phyloP scores from a whole-genome alignment of 371 early-diverging fungal genomes.

The Funneliformis caledonium region DNA sequence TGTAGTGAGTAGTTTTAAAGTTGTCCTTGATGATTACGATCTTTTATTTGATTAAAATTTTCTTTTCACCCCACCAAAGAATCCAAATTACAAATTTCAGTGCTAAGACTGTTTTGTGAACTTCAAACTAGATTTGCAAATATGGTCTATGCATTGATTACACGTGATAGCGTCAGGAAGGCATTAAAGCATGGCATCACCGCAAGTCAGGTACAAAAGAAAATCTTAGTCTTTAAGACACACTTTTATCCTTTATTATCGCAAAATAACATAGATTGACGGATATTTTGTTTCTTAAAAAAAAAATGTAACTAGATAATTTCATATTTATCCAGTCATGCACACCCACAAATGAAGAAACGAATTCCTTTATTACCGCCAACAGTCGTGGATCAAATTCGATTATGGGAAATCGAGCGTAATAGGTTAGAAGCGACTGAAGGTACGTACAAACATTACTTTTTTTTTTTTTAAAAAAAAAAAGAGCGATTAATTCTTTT shows the following conservation, averaged over 20 bases:
- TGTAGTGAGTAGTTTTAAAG: too few species aligned
- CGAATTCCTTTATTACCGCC: conserved; percentile 83
- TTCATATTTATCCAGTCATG: conserved; percentile 85
- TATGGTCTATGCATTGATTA: conserved; percentile 93
- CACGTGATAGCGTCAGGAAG: conserved; percentile 88
- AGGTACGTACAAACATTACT: conserved; percentile 44
- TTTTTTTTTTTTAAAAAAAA: background rate
- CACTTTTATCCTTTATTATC: background rate
- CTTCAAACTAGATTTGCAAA: conserved; percentile 89
- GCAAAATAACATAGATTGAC: background rate
- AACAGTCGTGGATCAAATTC: conserved; percentile 96
- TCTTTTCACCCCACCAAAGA: conserved; percentile 48
- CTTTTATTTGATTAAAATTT: background rate
- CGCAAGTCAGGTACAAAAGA: conserved; percentile 79
- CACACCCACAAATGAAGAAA: conserved; percentile 92
- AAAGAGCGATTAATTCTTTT: background rate
- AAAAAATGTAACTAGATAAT: conserved; percentile 67
- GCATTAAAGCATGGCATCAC: conserved; percentile 96
- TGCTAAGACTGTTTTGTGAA: conserved; percentile 90
- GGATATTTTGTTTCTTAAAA: conserved; percentile 4
- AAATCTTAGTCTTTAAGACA: background rate
- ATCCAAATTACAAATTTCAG: conserved; percentile 97
- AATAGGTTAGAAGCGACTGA: conserved; percentile 75
- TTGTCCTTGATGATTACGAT: background rate
- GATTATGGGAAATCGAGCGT: conserved; percentile 97